These are phyloP conservation scores for Cladophialophora yegresii DNA, from an alignment of 2,329 filamentous ascomycete species.

Conservation along the genomic window DNA sequence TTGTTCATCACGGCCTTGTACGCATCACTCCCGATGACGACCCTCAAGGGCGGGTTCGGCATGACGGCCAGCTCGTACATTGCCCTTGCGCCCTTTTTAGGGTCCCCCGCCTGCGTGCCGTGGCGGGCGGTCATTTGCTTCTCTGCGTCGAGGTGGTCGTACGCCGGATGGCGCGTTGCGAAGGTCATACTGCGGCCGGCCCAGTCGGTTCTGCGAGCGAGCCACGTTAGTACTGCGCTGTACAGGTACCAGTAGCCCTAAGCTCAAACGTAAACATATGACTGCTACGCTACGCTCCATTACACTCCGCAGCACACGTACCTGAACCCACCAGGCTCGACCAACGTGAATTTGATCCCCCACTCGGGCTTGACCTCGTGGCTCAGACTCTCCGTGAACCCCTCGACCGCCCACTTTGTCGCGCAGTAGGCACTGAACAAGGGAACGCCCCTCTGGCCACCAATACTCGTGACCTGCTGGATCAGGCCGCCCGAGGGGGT, in stretches of 20 bases:
- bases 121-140: slow-evolving; percentile 35
- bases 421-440: slow-evolving; percentile 46
- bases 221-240: too few relatives aligned
- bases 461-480: slow-evolving; percentile 59
- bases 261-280: neutral
- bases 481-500: slow-evolving; percentile 53
- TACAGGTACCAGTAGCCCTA: too few relatives aligned
- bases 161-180: slow-evolving; percentile 34
- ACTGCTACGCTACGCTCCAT: too few relatives aligned
- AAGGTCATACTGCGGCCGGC: slow-evolving; percentile 35
- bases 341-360: slow-evolving; percentile 44
- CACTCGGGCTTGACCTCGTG: slow-evolving; percentile 50
- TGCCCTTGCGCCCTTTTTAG: slow-evolving; percentile 39
- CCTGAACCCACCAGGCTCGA: slow-evolving; percentile 38
- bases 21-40: slow-evolving; percentile 34
- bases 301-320: slow-evolving; percentile 14
- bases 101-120: slow-evolving; percentile 39
- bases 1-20: slow-evolving; percentile 35
- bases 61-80: slow-evolving; percentile 40
- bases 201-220: slow-evolving; percentile 32
- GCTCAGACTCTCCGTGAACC: slow-evolving; percentile 51
- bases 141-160: slow-evolving; percentile 36
- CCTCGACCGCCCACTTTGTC: slow-evolving; percentile 52
- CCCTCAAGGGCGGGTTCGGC: slow-evolving; percentile 31
- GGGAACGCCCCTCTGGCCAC: slow-evolving; percentile 45